phyloP scores from a whole-genome alignment of 2,329 filamentous ascomycete species.

The Diplodia scrobiculata region DNA sequence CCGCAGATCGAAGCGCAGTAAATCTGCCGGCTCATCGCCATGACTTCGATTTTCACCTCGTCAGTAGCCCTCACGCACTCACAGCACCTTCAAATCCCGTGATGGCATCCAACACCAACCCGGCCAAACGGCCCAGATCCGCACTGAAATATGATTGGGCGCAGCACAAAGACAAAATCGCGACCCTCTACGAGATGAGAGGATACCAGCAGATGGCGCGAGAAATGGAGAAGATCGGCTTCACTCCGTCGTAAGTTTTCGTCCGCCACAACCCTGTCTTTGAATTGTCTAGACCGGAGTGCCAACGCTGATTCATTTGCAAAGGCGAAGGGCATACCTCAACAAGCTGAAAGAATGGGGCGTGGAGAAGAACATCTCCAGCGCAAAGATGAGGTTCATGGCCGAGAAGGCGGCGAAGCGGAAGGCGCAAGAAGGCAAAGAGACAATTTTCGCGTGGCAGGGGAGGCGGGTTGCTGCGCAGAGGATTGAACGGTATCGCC shows the following conservation, averaged over 20 bases:
- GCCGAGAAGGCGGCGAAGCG: neutral
- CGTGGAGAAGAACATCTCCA: neutral
- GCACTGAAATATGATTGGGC: no score
- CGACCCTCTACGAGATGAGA: no score
- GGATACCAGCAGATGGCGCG: no score
- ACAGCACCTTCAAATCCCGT: no score
- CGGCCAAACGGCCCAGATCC: no score
- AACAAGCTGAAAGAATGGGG: neutral
- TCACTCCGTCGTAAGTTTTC: neutral
- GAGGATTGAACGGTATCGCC: neutral
- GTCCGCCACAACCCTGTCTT: no score
- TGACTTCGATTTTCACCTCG: neutral
- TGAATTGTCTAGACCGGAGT: neutral
- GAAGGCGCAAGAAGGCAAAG: neutral
- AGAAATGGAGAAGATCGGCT: no score
- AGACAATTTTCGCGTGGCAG: no score
- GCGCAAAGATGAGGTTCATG: slow-evolving; percentile 6
- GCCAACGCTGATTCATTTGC: neutral
- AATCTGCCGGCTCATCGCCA: no score
- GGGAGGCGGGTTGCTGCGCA: neutral
- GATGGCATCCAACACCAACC: no score
- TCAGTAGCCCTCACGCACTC: neutral
- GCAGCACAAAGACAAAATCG: no score
- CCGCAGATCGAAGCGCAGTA: no score
- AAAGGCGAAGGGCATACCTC: neutral